phyloP scores from a whole-genome alignment of 345 rosid species.

The Arabidopsis suecica region DNA sequence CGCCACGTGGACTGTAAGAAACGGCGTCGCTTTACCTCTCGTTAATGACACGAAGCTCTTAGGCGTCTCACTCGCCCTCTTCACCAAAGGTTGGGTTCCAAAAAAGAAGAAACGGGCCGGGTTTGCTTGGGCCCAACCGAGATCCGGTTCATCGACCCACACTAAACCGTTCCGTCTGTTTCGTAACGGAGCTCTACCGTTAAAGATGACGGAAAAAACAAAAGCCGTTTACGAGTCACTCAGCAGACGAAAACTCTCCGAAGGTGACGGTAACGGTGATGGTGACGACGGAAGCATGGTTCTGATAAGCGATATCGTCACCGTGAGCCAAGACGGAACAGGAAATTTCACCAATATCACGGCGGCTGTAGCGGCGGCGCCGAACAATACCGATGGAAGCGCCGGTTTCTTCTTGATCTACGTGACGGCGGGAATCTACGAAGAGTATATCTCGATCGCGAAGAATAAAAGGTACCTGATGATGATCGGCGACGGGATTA shows the following conservation, averaged over 20 bases:
- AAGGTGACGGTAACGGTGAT: conserved; percentile 18
- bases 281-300: conserved; percentile 52
- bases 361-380: conserved; percentile 75
- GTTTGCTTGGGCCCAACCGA: conserved; percentile 46
- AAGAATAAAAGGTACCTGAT: conserved; percentile 78
- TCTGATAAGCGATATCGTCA: conserved; percentile 60
- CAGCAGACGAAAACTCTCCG: conserved; percentile 46
- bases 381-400: conserved; percentile 62
- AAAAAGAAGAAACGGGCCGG: conserved; percentile 52
- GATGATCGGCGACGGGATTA: conserved; percentile 94
- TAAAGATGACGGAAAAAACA: conserved; percentile 60
- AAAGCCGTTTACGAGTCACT: conserved; percentile 53
- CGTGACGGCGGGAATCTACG: conserved; percentile 73
- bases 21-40: conserved; percentile 57
- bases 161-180: conserved; percentile 38
- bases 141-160: conserved; percentile 24
- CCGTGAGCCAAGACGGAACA: conserved; percentile 67
- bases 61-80: conserved; percentile 75
- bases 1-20: conserved; percentile 56
- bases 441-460: conserved; percentile 72
- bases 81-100: conserved; percentile 79
- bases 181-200: conserved; percentile 57
- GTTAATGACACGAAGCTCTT: conserved; percentile 79
- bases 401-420: conserved; percentile 78
- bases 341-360: conserved; percentile 71